A percentile compares a stretch with the other conserved stretches of the same genome.
These are phyloP conservation scores for Carallia brachiata DNA, from an alignment of 345 rosid species.

Conservation along the genomic window DNA sequence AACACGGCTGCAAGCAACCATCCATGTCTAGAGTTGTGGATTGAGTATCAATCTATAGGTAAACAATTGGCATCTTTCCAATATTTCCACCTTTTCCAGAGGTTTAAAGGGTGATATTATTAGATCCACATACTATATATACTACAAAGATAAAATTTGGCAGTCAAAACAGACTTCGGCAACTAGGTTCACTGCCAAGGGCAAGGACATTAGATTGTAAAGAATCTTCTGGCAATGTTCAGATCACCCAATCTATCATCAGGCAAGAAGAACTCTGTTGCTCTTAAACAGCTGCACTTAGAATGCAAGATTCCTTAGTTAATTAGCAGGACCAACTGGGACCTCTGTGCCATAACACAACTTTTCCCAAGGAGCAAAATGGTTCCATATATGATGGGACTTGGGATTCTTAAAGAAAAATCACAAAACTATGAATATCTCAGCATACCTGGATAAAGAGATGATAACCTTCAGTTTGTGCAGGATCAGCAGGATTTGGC, in stretches of 20 bases:
- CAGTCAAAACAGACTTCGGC: not conserved
- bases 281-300: not conserved
- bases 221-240: not conserved
- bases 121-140: not conserved
- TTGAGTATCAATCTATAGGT: too few relatives aligned
- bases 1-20: not conserved
- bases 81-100: not conserved
- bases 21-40: not conserved
- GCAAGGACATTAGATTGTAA: not conserved
- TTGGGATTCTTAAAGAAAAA: not conserved
- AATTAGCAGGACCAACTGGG: not conserved
- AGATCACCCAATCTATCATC: not conserved
- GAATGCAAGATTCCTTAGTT: not conserved
- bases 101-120: not conserved
- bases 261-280: not conserved
- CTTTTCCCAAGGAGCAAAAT: not conserved
- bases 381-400: not conserved
- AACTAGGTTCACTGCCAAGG: not conserved
- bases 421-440: not conserved
- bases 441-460: constrained; percentile 28
- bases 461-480: constrained; percentile 36
- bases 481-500: constrained; percentile 35
- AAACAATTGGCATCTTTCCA: not conserved
- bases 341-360: too few relatives aligned
- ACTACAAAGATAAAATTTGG: not conserved